Evolutionary conservation across 495 filamentous ascomycete species (phyloP).

Genomic region (Thermochaetoides thermophila): DNA sequence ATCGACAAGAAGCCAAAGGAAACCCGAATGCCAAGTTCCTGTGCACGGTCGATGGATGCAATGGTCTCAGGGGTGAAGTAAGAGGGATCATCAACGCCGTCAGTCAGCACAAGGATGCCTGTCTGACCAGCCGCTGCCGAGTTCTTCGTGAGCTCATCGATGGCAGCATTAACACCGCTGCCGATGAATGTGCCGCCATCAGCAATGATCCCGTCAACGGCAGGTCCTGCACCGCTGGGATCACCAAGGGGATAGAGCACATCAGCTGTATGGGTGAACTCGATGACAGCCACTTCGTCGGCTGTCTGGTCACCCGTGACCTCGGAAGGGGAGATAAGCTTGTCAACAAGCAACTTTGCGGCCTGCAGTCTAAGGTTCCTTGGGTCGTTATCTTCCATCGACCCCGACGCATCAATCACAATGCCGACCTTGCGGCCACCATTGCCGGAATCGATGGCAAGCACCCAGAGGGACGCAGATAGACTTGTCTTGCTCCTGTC

Average conservation of each 20-base stretch:
- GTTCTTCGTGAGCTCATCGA: background rate
- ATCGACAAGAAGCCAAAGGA: constrained; percentile 1
- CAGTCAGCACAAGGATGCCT: constrained; percentile 1
- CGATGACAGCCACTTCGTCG: background rate
- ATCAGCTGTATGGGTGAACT: constrained; percentile 1
- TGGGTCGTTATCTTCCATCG: constrained; percentile 1
- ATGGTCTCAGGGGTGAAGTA: background rate
- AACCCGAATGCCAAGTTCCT: background rate
- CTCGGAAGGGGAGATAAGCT: background rate
- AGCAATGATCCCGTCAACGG: background rate
- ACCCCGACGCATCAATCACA: constrained; percentile 1
- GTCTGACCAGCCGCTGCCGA: background rate
- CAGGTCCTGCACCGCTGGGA: background rate
- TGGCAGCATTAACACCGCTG: background rate
- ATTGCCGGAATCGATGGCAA: background rate
- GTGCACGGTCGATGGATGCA: background rate
- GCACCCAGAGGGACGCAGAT: background rate
- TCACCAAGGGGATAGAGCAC: constrained; percentile 1
- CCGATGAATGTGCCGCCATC: constrained; percentile 1
- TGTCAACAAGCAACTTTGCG: constrained; percentile 1
- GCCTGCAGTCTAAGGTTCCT: background rate
- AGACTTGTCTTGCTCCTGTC: background rate
- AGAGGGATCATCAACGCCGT: background rate
- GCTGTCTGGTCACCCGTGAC: background rate
- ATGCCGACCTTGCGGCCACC: background rate